A percentile compares a stretch with the other conserved stretches of the same genome.
Evolutionary conservation across 2,329 filamentous ascomycete genomes (phyloP).

Genomic region (Alternaria ventricosa): DNA sequence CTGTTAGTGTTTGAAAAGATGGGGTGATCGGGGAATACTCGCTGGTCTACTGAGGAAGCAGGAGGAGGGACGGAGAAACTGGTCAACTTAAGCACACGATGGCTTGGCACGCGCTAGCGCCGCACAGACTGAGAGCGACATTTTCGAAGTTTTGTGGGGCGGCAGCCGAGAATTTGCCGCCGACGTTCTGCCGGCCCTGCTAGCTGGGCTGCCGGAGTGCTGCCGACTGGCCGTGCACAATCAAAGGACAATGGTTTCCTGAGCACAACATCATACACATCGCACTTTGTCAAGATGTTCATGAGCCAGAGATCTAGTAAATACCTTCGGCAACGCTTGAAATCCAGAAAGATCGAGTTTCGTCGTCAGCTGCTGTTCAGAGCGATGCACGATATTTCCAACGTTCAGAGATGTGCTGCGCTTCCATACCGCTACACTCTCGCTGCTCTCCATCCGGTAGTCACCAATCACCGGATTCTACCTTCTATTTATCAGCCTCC

Average conservation of each 20-base stretch:
- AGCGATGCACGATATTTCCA: too few relatives aligned
- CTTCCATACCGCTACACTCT: not conserved
- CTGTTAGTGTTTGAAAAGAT: not conserved
- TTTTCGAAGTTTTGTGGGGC: not conserved
- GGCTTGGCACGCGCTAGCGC: not conserved
- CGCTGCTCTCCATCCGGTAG: not conserved
- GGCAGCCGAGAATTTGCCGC: not conserved
- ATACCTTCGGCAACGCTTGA: not conserved
- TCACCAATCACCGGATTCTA: fast-evolving
- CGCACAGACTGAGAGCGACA: not conserved
- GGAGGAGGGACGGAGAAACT: too few relatives aligned
- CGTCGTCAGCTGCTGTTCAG: not conserved
- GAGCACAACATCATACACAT: not conserved
- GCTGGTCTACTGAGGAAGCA: too few relatives aligned
- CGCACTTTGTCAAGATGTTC: not conserved
- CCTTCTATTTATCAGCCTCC: fast-evolving
- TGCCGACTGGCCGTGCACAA: not conserved
- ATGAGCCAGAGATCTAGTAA: not conserved
- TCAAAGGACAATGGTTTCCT: not conserved
- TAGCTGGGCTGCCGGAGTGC: not conserved
- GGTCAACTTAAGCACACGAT: too few relatives aligned
- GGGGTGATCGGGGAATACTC: too few relatives aligned
- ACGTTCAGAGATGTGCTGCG: not conserved
- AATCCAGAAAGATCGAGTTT: not conserved
- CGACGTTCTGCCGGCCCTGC: not conserved